Percentiles rank a stretch among this genome's conserved stretches.
phyloP scores from a whole-genome alignment of 768 basidiomycete genomes.

The Phanerochaete sordida region DNA sequence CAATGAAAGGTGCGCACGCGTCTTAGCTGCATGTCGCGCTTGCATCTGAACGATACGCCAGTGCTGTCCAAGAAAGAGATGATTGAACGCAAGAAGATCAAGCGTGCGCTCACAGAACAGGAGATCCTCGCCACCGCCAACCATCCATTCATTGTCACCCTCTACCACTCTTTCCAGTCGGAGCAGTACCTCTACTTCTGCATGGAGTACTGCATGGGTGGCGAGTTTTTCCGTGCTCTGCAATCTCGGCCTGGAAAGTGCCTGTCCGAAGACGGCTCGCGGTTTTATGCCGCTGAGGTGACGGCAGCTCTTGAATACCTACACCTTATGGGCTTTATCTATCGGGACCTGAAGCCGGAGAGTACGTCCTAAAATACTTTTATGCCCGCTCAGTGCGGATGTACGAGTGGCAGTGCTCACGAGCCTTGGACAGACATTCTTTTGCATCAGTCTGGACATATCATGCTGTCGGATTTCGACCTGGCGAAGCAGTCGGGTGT shows the following conservation, averaged over 20 bases:
- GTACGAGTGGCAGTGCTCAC: slow-evolving; percentile 4
- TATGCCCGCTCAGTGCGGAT: not conserved
- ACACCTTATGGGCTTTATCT: slow-evolving; percentile 99
- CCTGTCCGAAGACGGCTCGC: slow-evolving; percentile 89
- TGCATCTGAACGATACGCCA: slow-evolving; percentile 27
- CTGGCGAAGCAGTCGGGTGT: slow-evolving; percentile 93
- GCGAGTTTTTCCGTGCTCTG: slow-evolving; percentile 97
- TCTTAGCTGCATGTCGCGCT: slow-evolving; percentile 10
- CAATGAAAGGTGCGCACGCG: slow-evolving; percentile 89
- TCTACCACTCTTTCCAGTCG: slow-evolving; percentile 99
- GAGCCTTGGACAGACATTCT: slow-evolving; percentile 72
- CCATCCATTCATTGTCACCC: slow-evolving; percentile 98
- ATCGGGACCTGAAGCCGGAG: slow-evolving; percentile 98
- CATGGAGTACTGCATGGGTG: slow-evolving; percentile 99
- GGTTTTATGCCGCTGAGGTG: slow-evolving; percentile 99
- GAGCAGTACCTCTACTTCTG: slow-evolving; percentile 98
- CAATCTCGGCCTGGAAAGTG: slow-evolving; percentile 97
- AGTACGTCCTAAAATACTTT: slow-evolving; percentile 57
- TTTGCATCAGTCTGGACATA: slow-evolving; percentile 96
- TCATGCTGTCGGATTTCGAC: slow-evolving; percentile 99
- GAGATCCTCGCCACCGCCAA: slow-evolving; percentile 98
- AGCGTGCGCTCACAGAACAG: slow-evolving; percentile 96
- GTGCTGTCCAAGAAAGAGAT: slow-evolving; percentile 99
- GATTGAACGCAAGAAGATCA: slow-evolving; percentile 99
- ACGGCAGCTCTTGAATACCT: slow-evolving; percentile 97